phyloP scores from a whole-genome alignment of 148 eudicot genomes.

The Tetragonia tetragonoides region DNA sequence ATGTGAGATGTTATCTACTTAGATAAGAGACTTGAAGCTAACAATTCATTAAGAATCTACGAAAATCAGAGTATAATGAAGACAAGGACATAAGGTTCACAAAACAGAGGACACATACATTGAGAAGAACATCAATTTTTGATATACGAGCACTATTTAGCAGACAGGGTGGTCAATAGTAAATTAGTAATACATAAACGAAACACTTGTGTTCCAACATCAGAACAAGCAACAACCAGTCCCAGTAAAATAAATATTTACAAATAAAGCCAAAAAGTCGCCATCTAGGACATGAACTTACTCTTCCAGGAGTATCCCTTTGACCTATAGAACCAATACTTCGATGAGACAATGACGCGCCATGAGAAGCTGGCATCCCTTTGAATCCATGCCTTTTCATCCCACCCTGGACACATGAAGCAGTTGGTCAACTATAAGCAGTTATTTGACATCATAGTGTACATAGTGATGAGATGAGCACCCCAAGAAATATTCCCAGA shows the following conservation, averaged over 20 bases:
- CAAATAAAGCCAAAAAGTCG: neutral
- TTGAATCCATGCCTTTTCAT: constrained; percentile 64
- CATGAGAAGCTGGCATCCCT: constrained; percentile 91
- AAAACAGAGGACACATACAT: neutral
- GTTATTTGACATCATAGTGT: neutral
- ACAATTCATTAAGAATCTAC: neutral
- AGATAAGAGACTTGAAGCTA: neutral
- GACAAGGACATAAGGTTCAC: neutral
- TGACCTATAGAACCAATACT: constrained; percentile 94
- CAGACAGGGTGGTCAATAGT: neutral
- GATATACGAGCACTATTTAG: neutral
- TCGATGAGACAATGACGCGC: constrained; percentile 80
- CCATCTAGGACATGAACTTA: constrained; percentile 25
- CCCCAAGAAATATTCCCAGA: neutral
- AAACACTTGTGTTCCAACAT: neutral
- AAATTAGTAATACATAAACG: neutral
- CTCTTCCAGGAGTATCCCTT: constrained; percentile 94
- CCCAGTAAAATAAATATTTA: neutral
- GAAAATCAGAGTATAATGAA: neutral
- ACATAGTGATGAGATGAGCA: neutral
- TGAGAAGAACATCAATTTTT: neutral
- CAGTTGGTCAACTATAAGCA: constrained; percentile 6
- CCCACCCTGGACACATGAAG: constrained; percentile 57
- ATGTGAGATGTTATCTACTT: neutral
- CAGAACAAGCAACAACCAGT: neutral